These are phyloP conservation scores for Nicotiana benthamiana DNA, from an alignment of 257 asterid species.

Conservation along the genomic window DNA sequence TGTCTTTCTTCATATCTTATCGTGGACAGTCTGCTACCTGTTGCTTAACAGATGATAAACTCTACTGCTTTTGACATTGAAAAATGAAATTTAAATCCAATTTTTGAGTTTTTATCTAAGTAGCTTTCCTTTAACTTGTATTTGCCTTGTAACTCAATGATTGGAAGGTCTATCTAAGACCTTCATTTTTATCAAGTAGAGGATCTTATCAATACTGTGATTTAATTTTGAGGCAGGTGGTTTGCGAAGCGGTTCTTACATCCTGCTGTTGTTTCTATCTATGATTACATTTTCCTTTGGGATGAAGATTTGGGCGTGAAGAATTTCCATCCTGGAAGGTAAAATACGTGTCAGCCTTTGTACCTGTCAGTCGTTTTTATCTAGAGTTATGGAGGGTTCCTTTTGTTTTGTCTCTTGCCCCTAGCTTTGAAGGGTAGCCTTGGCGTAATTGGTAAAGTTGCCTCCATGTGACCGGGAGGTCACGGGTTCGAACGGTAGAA, in stretches of 20 bases:
- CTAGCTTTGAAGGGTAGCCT: background rate
- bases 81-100: background rate
- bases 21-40: background rate
- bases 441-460: too few relatives aligned
- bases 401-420: background rate
- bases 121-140: background rate
- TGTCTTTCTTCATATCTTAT: background rate
- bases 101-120: background rate
- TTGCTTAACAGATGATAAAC: background rate
- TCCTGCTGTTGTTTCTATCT: constrained; percentile 72
- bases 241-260: constrained; percentile 91
- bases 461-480: too few relatives aligned
- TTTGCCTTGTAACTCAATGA: background rate
- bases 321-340: constrained; percentile 91
- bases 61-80: background rate
- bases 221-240: constrained; percentile 55
- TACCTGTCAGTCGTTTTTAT: too few relatives aligned
- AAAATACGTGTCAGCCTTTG: background rate
- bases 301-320: constrained; percentile 96
- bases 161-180: background rate
- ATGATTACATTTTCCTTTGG: constrained; percentile 95
- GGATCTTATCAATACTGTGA: background rate
- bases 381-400: background rate
- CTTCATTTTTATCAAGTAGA: background rate
- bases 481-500: too few relatives aligned